A percentile compares a stretch with the other conserved stretches of the same genome.
Evolutionary conservation across 805 yeast genomes (phyloP).

Genomic region (Candida boleticola): DNA sequence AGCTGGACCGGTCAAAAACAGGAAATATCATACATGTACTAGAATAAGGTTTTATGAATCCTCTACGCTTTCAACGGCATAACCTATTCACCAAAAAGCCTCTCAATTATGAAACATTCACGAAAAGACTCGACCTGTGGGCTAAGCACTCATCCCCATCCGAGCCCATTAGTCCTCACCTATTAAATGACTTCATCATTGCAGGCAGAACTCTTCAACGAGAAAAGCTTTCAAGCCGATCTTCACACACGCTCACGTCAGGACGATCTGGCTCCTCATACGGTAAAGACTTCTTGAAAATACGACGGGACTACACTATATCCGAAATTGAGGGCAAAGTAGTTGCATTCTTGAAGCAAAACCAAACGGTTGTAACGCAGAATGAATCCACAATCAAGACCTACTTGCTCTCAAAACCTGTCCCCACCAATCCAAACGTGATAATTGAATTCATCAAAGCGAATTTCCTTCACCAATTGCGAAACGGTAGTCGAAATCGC

Average conservation of each 20-base stretch:
- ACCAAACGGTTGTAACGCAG: not conserved
- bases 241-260: too few species aligned
- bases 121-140: constrained; percentile 14
- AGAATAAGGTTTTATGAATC: not conserved
- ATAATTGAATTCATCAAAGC: constrained; percentile 10
- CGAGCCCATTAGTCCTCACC: too few species aligned
- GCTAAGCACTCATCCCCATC: too few species aligned
- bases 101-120: constrained; percentile 25
- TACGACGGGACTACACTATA: constrained; percentile 13
- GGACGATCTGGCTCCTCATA: too few species aligned
- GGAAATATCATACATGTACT: too few species aligned
- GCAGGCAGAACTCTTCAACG: constrained; percentile 21
- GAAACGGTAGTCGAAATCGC: too few species aligned
- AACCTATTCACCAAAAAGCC: constrained; percentile 17
- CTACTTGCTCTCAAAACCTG: constrained; percentile 20
- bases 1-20: too few species aligned
- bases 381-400: constrained; percentile 8
- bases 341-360: constrained; percentile 3
- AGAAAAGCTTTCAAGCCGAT: constrained; percentile 6
- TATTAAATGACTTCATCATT: constrained; percentile 22
- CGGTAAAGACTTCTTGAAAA: constrained; percentile 10
- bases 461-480: too few species aligned
- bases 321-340: constrained; percentile 14
- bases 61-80: not conserved
- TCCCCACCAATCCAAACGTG: constrained; percentile 10